Evolutionary conservation across 139 green algal species (phyloP), one percentile per base, ranked within the genome.

Genomic region (Coccomyxa sp.): DNA sequence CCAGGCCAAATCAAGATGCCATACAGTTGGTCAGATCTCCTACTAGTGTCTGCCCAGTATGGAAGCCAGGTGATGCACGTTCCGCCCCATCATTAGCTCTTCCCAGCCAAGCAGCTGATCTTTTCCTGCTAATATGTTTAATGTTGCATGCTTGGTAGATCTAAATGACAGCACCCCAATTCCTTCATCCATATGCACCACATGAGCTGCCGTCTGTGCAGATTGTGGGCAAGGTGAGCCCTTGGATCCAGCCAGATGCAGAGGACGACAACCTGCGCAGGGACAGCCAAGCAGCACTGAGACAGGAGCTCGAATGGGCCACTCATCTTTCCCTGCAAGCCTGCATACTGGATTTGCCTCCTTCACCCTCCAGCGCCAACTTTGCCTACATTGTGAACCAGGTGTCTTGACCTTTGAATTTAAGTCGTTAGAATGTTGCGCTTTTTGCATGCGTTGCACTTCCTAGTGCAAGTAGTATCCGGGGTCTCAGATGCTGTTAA

Each of bases 231-330:
- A 81, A 83, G 13, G 82, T 92, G 14, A 96, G 91, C 81, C 17
- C 76, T 13, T 98, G 96, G 94, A 92, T 98, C 13, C 85, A 97
- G 83, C 86, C 92, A 1, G 95, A 94, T 31, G n/a, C 85, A 0
- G 7, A 63, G 13, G 82, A 91, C 28, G 27, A 77, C 1, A 74
- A 68, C 0, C 25, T 93, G 58, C 79, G 86, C 13, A 32, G 77
- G 9, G 86, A 92, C 80, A 95, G 90, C 67, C 85, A 89, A 75
- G 83, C 85, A 0, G 90, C 92, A 0, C 87, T 99, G 58, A 77
- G 84, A 31, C 87, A 95, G 82, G 92, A 99, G 90, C 92, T 99
- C 68, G 91, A 82, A 4, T 99, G 96, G 96, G 96, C 96, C 14
- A 89, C 88, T 14, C 95, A 98, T 89, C 86, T 98, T 28, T 94